These are phyloP conservation scores for Termitomyces bulborhizus DNA, from an alignment of 768 basidiomycete genomes.

Conservation along the genomic window DNA sequence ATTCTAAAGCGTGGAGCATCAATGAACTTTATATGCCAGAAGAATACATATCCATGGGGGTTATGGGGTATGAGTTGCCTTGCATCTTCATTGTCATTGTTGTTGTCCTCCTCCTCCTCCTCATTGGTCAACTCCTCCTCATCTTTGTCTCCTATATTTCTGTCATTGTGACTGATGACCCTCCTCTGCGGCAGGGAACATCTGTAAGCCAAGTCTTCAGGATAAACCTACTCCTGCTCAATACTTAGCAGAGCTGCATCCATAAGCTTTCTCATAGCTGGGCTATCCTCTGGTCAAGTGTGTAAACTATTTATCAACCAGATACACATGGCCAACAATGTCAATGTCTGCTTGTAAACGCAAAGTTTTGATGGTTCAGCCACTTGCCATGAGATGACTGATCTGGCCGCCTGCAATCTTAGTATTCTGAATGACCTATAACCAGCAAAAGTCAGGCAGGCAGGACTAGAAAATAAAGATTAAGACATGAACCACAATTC, in stretches of 20 bases:
- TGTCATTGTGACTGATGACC: not conserved
- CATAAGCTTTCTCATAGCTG: conserved; percentile 10
- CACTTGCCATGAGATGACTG: not conserved
- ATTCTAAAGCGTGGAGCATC: not conserved
- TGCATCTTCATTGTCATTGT: not conserved
- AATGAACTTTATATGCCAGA: not conserved
- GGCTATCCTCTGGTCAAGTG: conserved; percentile 12
- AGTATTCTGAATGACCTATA: conserved; percentile 3
- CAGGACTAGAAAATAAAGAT: not conserved
- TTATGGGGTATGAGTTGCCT: not conserved
- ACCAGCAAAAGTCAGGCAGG: not conserved
- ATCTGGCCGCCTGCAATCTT: not conserved
- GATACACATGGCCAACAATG: conserved; percentile 8
- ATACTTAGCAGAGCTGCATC: conserved; percentile 7
- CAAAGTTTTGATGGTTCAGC: not conserved
- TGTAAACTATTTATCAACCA: conserved; percentile 15
- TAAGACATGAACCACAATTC: conserved; percentile 8
- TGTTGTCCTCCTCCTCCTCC: not conserved
- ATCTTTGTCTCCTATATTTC: not conserved
- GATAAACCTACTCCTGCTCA: not conserved
- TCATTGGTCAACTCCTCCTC: not conserved
- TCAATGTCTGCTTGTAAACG: not conserved
- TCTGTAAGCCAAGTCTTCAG: not conserved
- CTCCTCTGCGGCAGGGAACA: not conserved
- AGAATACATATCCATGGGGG: conserved; percentile 9